Evolutionary conservation across 2,329 filamentous ascomycete species (phyloP).

Genomic region (Apiospora malaysiana): DNA sequence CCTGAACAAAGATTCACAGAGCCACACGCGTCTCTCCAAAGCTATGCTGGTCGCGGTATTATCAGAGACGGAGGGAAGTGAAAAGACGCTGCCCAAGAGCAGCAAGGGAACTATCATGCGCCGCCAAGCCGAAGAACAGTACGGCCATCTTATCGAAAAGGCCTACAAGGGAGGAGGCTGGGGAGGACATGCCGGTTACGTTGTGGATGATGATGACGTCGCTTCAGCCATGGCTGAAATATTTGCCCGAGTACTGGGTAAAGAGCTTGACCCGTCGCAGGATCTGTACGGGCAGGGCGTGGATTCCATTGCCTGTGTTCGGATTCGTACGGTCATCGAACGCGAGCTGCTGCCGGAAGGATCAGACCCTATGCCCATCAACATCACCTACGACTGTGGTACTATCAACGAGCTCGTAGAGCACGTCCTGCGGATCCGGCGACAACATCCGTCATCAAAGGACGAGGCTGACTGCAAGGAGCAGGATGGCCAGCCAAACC

Average conservation of each 20-base stretch:
- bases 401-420: conserved; percentile 46
- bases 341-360: conserved; percentile 29
- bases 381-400: conserved; percentile 65
- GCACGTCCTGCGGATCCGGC: conserved; percentile 30
- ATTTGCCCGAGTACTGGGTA: conserved; percentile 40
- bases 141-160: conserved; percentile 49
- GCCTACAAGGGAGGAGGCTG: conserved; percentile 45
- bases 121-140: conserved; percentile 55
- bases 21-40: conserved; percentile 55
- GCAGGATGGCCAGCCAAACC: not conserved
- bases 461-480: not conserved
- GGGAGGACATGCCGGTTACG: not conserved
- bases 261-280: conserved; percentile 40
- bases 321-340: conserved; percentile 48
- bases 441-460: not conserved
- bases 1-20: conserved; percentile 55
- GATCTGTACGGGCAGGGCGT: conserved; percentile 65
- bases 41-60: conserved; percentile 57
- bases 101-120: conserved; percentile 68
- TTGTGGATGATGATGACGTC: conserved; percentile 43
- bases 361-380: conserved; percentile 51
- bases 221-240: conserved; percentile 38
- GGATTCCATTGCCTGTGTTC: conserved; percentile 64
- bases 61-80: conserved; percentile 30
- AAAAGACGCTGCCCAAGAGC: conserved; percentile 57